Evolutionary conservation across 345 rosid genomes (phyloP), one percentile per base, ranked within the genome.

Genomic region (Stellera chamaejasme): DNA sequence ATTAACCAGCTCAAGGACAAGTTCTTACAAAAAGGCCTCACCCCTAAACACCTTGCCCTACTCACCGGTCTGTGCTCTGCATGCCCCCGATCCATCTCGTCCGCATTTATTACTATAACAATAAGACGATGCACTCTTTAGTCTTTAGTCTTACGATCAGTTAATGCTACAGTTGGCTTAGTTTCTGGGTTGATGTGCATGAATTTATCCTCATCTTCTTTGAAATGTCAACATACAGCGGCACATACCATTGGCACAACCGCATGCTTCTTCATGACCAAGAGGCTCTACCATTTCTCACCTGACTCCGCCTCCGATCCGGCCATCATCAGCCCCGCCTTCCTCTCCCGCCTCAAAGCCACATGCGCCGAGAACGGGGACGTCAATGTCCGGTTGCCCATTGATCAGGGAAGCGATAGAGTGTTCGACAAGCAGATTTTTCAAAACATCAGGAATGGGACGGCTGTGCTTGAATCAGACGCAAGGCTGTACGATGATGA

Each of bases 191-290:
- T 32, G 39, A n/a, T n/a, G 39, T 32, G 39, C 1, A 32, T 32
- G 39, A 32, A 32, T 32, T 32, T 32, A 32, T 32, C 7, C 5
- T 32, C n/a, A n/a, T n/a, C n/a, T 32, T 32, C 39, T 7, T 32
- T 32, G 39, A 32, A 27, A 23, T 45, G n/a, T n/a, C n/a, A n/a
- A 13, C 54, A 43, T 64, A 51, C 87, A 89, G 90, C 84, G 41
- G 95, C 90, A 4, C 97, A 87, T 55, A 82, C 87, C 4, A 90
- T 90, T 52, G 97, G 97, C 27, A 84, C 93, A 25, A 75, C 90
- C 0, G 95, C 95, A 10, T 90, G 95, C 67, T 90, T 90, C 84
- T 90, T 84, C 83, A 75, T 90, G 93, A 74, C 72, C 27, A 63
- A 65, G 6, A 74, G 90, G 27, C 88, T 87, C 43, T 90, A 90